Conservation (phyloP, 1,139 yeast genomes). For the Yamadazyma taylorii region DNA sequence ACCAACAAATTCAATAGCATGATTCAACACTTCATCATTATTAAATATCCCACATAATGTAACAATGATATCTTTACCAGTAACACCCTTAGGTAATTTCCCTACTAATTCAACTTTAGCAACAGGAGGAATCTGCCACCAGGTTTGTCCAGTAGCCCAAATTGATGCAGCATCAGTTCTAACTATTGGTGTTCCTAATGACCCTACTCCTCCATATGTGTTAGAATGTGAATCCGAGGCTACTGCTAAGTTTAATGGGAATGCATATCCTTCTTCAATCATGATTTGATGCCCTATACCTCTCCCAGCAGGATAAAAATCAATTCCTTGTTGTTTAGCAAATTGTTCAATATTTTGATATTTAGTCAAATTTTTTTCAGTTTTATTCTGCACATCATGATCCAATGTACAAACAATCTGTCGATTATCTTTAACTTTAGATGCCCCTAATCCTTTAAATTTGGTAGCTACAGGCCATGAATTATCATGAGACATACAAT, state of each 20-base stretch:
- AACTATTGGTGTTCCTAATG: slow-evolving; percentile 95
- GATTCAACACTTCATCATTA: slow-evolving; percentile 94
- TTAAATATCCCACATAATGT: slow-evolving; percentile 94
- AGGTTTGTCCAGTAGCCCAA: slow-evolving; percentile 99
- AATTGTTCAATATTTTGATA: slow-evolving; percentile 85
- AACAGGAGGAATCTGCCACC: slow-evolving; percentile 99
- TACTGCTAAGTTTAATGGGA: slow-evolving; percentile 88
- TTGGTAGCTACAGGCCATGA: slow-evolving; percentile 99
- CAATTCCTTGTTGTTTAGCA: slow-evolving; percentile 90
- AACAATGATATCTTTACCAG: slow-evolving; percentile 96
- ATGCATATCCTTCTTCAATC: slow-evolving; percentile 99
- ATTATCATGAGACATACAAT: slow-evolving; percentile 98
- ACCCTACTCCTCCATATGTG: slow-evolving; percentile 95
- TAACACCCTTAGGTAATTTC: slow-evolving; percentile 76
- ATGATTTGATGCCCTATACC: slow-evolving; percentile 99
- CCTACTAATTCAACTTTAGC: slow-evolving; percentile 91
- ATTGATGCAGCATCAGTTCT: slow-evolving; percentile 98
- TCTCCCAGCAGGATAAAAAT: slow-evolving; percentile 97
- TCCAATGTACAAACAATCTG: slow-evolving; percentile 96
- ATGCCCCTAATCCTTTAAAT: slow-evolving; percentile 93
- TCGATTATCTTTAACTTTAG: slow-evolving; percentile 72
- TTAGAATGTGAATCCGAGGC: slow-evolving; percentile 98
- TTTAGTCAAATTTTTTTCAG: slow-evolving; percentile 83
- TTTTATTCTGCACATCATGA: slow-evolving; percentile 94
- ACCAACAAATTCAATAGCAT: slow-evolving; percentile 95